Evolutionary conservation across 345 rosid species (phyloP).

Genomic region (Cardamine occulta): DNA sequence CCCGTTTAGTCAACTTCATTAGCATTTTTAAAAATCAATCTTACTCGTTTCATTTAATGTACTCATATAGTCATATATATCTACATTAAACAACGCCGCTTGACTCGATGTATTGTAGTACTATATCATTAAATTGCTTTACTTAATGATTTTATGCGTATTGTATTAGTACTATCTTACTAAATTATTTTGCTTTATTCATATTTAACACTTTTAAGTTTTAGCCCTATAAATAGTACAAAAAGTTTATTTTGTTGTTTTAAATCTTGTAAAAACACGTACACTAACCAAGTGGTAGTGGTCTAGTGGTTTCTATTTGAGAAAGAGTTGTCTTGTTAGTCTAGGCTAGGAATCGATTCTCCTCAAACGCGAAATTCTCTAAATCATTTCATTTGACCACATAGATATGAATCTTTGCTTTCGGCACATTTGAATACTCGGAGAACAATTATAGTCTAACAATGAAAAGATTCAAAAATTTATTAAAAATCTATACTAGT

Average conservation of each 20-base stretch:
- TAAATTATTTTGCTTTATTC: background rate
- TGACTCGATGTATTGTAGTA: background rate
- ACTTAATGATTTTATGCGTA: background rate
- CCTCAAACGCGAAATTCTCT: no score
- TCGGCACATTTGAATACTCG: no score
- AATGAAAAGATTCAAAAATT: background rate
- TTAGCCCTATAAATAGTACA: background rate
- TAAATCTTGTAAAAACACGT: background rate
- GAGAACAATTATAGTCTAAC: background rate
- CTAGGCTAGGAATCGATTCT: no score
- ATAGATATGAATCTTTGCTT: no score
- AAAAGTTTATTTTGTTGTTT: background rate
- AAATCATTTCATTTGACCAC: no score
- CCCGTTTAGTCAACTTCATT: constrained; percentile 37
- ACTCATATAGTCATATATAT: no score
- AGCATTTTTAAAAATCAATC: background rate
- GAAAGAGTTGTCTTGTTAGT: no score
- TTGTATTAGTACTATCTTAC: background rate
- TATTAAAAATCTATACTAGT: background rate
- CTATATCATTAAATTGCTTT: background rate
- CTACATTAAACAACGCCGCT: constrained; percentile 12
- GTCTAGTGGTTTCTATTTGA: no score
- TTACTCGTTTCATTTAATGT: background rate
- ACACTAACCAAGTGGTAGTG: no score
- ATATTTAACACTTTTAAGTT: background rate